These are phyloP conservation scores for Lentinula boryana DNA, from an alignment of 768 basidiomycete genomes.

Conservation along the genomic window DNA sequence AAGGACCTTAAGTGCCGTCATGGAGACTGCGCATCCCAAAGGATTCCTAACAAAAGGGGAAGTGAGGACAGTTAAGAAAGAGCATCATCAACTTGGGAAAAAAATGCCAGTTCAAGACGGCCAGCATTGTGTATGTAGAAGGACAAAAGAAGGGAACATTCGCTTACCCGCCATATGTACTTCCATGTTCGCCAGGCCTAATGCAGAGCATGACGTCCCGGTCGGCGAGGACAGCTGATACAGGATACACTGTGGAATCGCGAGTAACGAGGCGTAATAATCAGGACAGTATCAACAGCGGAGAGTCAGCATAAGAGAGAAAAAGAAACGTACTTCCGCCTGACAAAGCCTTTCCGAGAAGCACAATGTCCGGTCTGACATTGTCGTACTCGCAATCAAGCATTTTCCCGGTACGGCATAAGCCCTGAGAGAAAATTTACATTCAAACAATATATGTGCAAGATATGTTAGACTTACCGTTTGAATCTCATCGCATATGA, in stretches of 20 bases:
- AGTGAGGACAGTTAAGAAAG: neutral
- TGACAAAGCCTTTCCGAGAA: constrained; percentile 94
- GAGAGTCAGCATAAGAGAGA: neutral
- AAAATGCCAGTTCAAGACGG: no score
- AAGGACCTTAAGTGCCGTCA: constrained; percentile 89
- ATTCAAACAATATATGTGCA: constrained; percentile 1
- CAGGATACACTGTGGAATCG: constrained; percentile 72
- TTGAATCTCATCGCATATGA: constrained; percentile 98
- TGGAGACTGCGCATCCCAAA: constrained; percentile 92
- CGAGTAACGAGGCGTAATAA: neutral
- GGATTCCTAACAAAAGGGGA: constrained; percentile 59
- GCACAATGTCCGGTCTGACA: constrained; percentile 85
- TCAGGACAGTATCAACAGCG: neutral
- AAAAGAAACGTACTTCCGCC: constrained; percentile 67
- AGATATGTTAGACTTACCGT: constrained; percentile 46
- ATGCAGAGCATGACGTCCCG: constrained; percentile 94
- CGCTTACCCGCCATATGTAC: constrained; percentile 87
- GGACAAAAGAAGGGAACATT: neutral
- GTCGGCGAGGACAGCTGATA: constrained; percentile 90
- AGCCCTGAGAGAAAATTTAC: constrained; percentile 43
- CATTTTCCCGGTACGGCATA: constrained; percentile 92
- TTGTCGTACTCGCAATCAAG: constrained; percentile 84
- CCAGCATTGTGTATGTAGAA: neutral
- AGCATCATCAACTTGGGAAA: neutral
- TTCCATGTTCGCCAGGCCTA: constrained; percentile 91